phyloP scores from a whole-genome alignment of 192 early-diverging fungal species.

The Mortierella antarctica region DNA sequence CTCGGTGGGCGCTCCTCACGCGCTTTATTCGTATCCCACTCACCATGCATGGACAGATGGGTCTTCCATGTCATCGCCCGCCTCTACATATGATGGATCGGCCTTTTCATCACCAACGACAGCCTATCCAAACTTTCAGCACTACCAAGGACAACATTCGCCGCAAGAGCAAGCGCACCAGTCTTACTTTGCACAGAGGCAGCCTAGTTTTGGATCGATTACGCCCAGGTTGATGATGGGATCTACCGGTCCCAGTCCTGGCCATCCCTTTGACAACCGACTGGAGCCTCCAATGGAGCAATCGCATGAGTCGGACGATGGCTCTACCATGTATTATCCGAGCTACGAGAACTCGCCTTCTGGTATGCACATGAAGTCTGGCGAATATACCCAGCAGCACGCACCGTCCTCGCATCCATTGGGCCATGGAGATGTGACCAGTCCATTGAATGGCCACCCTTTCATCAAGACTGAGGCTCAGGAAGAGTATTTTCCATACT shows the following conservation, averaged over 20 bases:
- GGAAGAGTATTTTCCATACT: conserved; percentile 17
- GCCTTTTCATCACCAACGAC: conserved; percentile 39
- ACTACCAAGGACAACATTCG: conserved; percentile 16
- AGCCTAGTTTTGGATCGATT: conserved; percentile 36
- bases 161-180: conserved; percentile 32
- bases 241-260: conserved; percentile 14
- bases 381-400: background rate
- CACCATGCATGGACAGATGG: conserved; percentile 28
- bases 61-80: conserved; percentile 41
- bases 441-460: background rate
- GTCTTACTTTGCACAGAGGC: conserved; percentile 27
- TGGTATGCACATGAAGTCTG: background rate
- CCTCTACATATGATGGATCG: conserved; percentile 41
- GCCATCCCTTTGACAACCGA: conserved; percentile 37
- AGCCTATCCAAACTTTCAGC: conserved; percentile 12
- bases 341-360: conserved; percentile 7
- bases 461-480: conserved; percentile 13
- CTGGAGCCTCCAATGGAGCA: conserved; percentile 33
- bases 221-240: conserved; percentile 41
- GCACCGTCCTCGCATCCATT: background rate
- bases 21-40: conserved; percentile 12
- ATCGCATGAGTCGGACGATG: conserved; percentile 16
- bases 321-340: background rate
- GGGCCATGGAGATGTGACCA: background rate
- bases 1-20: background rate